A percentile compares a stretch with the other conserved stretches of the same genome.
Evolutionary conservation across 2,329 filamentous ascomycete genomes (phyloP).

Genomic region (Ophiostoma sp.): DNA sequence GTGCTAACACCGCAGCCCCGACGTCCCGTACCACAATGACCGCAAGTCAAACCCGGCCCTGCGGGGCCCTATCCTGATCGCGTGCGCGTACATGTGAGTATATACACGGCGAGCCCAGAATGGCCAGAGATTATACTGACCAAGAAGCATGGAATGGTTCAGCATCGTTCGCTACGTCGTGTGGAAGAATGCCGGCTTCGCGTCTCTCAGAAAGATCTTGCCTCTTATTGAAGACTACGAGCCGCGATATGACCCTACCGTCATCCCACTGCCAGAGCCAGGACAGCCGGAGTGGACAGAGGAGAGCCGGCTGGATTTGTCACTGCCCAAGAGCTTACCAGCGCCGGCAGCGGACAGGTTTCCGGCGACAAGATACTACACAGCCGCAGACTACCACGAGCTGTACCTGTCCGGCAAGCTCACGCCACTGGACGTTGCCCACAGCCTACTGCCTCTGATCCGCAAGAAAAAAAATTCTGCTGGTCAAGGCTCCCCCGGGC

Average conservation of each 20-base stretch:
- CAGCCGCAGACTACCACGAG: constrained; percentile 42
- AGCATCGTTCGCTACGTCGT: constrained; percentile 50
- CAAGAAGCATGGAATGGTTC: constrained; percentile 48
- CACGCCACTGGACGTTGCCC: constrained; percentile 44
- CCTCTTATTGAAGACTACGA: constrained; percentile 48
- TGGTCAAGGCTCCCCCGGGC: constrained; percentile 36
- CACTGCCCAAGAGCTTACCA: constrained; percentile 21
- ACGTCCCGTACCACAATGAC: constrained; percentile 43
- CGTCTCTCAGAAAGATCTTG: constrained; percentile 49
- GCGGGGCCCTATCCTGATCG: constrained; percentile 49
- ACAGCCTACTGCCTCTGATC: constrained; percentile 44
- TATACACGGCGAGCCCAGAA: background rate
- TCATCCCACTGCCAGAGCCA: constrained; percentile 39
- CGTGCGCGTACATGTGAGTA: constrained; percentile 51
- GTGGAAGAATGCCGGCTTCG: constrained; percentile 62
- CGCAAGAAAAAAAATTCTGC: constrained; percentile 27
- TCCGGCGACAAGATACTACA: constrained; percentile 40
- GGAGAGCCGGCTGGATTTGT: constrained; percentile 21
- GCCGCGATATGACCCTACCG: constrained; percentile 44
- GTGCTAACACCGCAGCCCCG: constrained; percentile 31
- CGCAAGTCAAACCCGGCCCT: constrained; percentile 53
- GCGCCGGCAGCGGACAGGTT: constrained; percentile 33
- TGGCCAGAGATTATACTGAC: background rate
- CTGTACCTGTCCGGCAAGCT: constrained; percentile 43
- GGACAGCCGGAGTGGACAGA: constrained; percentile 39